Percentiles rank a stretch among this genome's conserved stretches.
Conservation (phyloP, 257 asterid species). For the Fraxinus americana region DNA sequence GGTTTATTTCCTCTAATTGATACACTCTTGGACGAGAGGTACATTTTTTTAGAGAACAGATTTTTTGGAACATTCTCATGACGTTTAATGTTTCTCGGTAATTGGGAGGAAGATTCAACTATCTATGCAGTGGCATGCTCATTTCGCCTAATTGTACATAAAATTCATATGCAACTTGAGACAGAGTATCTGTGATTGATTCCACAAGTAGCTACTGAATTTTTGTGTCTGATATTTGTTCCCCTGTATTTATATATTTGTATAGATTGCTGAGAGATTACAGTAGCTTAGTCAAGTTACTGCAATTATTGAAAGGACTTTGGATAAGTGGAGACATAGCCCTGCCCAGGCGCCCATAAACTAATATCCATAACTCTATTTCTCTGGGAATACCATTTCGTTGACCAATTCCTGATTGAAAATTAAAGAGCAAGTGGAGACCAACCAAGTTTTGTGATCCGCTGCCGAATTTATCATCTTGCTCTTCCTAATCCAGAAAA, state of each 20-base stretch:
- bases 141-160: conserved; percentile 1
- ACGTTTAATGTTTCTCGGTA: background rate
- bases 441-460: too few species aligned
- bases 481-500: too few species aligned
- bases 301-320: background rate
- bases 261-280: background rate
- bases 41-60: conserved; percentile 25
- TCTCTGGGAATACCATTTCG: background rate
- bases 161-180: conserved; percentile 1
- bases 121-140: background rate
- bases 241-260: conserved; percentile 7
- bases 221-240: conserved; percentile 8
- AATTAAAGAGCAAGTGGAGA: too few species aligned
- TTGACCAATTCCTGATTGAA: background rate
- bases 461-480: too few species aligned
- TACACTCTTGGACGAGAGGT: conserved; percentile 98
- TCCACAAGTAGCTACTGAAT: conserved; percentile 11
- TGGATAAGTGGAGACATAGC: background rate
- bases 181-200: conserved; percentile 13
- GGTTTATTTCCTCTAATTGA: conserved; percentile 96
- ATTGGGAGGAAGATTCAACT: background rate
- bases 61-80: conserved; percentile 12
- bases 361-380: background rate
- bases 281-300: background rate
- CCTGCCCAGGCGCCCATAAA: background rate